These are phyloP conservation scores for Penicillium thymicola DNA, from an alignment of 2,329 filamentous ascomycete genomes.

Conservation along the genomic window DNA sequence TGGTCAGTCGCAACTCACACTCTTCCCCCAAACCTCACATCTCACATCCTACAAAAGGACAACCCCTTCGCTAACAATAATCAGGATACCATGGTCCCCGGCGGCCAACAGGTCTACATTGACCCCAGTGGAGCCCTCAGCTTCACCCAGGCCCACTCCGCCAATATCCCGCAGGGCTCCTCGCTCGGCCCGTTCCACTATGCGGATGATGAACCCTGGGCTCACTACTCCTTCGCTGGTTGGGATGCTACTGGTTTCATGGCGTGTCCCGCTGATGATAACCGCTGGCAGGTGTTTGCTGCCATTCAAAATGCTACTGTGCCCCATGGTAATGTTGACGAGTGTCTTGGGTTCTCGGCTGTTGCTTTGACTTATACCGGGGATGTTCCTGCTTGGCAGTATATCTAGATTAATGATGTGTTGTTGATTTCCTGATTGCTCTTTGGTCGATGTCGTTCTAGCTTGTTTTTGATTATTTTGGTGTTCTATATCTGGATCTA, in stretches of 20 bases:
- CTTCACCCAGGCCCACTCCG: slow-evolving; percentile 59
- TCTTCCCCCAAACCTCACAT: not conserved
- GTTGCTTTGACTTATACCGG: slow-evolving; percentile 31
- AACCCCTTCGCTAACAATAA: slow-evolving; percentile 26
- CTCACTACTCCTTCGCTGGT: slow-evolving; percentile 32
- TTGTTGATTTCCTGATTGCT: not conserved
- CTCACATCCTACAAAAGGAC: not conserved
- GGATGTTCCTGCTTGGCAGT: slow-evolving; percentile 40
- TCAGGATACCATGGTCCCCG: slow-evolving; percentile 55
- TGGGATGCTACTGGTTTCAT: slow-evolving; percentile 43
- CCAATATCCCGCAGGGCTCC: slow-evolving; percentile 51
- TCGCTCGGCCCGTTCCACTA: slow-evolving; percentile 50
- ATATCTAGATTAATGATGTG: slow-evolving; percentile 27
- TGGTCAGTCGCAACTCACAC: slow-evolving; percentile 34
- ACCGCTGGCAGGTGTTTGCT: slow-evolving; percentile 44
- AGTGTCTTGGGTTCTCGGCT: slow-evolving; percentile 43
- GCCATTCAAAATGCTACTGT: slow-evolving; percentile 41
- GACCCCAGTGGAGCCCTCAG: slow-evolving; percentile 52
- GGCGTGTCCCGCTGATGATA: slow-evolving; percentile 40
- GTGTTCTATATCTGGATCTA: not conserved
- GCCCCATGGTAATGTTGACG: slow-evolving; percentile 35
- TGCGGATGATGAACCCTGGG: slow-evolving; percentile 25
- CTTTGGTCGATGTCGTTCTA: not conserved
- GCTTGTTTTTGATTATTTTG: not conserved
- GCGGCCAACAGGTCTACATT: slow-evolving; percentile 62